Base-by-base conservation (phyloP, 2,329 filamentous ascomycete genomes). In the Graphilbum ipis-grandicollis region DNA sequence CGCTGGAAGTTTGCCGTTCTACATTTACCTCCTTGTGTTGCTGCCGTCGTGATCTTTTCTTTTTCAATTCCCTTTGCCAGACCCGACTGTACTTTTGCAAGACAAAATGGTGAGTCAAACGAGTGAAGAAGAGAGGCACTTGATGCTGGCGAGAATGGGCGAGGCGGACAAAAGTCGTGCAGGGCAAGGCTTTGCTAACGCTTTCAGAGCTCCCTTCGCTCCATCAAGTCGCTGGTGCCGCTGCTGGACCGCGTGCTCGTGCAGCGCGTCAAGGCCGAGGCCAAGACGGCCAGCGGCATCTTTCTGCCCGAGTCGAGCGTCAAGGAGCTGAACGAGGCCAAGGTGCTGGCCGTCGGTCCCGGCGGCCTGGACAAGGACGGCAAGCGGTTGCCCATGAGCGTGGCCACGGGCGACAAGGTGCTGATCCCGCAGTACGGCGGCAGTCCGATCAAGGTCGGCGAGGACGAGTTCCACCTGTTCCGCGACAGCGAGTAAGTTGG, bases 241-340 rank as follows among this genome's bases (percentile, higher is more conserved):
- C 86, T 98, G 49, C 78, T 98, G 62, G 90, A 98, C 75, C 88
- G 90, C 52, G 85, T 98, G 50, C 79, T 98, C 46, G 84, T 98
- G 50, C 90, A 98, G 76, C 84, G 90, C 63, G 65, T 94, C 66
- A 96, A 96, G 70, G 82, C 88, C 53, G 88, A 96, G 65, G 62
- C 85, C 56, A 94, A 94, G 73, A 98, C 90, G 35, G 85, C 90
- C 51, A 78, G 78, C 54, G 90, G 90, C 53, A 93, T 98, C 71
- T 94, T 92, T 71, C 81, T 98, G 47, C 90, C 90, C 50, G 90
- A 98, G 68, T 86, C 79, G 44, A 82, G 79, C 53, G 84, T 96
- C 56, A 93, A 98, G 74, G 90, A 98, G 62, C 74, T 96, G 57
- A 96, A 94, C 64, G 88, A 96, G 70, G 90, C 83, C 52, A 86